Base-by-base conservation (phyloP, 139 green algal species). In the Chlorella sp. region DNA sequence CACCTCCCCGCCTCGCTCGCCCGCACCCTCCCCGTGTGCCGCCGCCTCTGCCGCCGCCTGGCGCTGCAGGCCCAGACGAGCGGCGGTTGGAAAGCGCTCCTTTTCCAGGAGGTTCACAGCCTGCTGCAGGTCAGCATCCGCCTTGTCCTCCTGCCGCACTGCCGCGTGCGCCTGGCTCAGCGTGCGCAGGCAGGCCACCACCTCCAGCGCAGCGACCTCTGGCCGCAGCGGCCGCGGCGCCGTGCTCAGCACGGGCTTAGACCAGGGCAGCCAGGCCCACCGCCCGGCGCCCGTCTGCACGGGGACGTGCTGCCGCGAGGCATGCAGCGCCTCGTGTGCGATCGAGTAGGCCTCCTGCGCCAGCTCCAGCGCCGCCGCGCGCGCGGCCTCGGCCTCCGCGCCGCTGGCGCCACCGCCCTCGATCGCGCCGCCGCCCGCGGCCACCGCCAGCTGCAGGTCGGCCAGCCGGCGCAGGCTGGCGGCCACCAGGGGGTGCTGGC, bases 321-420 rank as follows among this genome's bases (percentile, higher is more conserved):
- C 74, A 36, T 59, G 63, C 65, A 35, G 56, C 46, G 68, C 67
- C 29, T 67, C 66, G 8, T 81, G 33, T 25, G 82, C 80, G 19
- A 87, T 65, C 25, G 76, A 66, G 45, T 81, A 41, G 21, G 83
- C 76, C 80, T 83, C 65, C 27, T 74, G 46, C 55, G 40, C 74
- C 62, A 51, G 69, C 27, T 4, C 35, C 76, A 2, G 60, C 58
- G 33, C 60, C 45, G 8, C 51, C 5, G 40, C 36, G 70, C 53
- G 43, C 67, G 46, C 50, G 35, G 41, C 58, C 80, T 73, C 33
- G 63, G 59, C n/a, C n/a, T 55, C 9, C 15, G 25, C 23, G 67
- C 73, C 8, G n/a, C 69, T 15, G 45, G 21, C 56, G 66, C 42
- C 25, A 65, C 77, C 31, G 60, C 81, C 7, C 56, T 65, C n/a